These are phyloP conservation scores for Yarrowia yakushimensis DNA, from an alignment of 805 yeast species.

Conservation along the genomic window DNA sequence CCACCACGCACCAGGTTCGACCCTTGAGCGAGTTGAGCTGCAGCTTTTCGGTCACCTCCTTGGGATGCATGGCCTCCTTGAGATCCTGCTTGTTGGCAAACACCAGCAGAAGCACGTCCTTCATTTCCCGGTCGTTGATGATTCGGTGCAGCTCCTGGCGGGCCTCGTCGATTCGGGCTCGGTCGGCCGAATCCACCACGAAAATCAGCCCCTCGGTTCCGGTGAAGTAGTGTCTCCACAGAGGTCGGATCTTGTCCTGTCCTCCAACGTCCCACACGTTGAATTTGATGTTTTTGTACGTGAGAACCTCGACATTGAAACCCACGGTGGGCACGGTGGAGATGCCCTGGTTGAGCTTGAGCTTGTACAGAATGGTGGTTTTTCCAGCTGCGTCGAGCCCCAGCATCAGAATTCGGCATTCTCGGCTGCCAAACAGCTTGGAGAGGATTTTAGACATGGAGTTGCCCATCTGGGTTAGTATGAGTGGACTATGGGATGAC, in stretches of 20 bases:
- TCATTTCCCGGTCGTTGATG: conserved; percentile 77
- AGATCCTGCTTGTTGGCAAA: conserved; percentile 89
- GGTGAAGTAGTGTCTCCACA: conserved; percentile 94
- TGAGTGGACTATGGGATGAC: background rate
- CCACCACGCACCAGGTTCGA: conserved; percentile 88
- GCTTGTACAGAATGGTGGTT: conserved; percentile 79
- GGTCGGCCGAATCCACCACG: conserved; percentile 82
- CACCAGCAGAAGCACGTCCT: conserved; percentile 71
- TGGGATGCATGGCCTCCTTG: conserved; percentile 67
- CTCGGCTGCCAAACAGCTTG: conserved; percentile 52
- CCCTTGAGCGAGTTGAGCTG: conserved; percentile 59
- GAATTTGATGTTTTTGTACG: conserved; percentile 74
- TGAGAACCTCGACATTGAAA: conserved; percentile 84
- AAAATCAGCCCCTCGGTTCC: conserved; percentile 90
- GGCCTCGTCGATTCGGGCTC: conserved; percentile 68
- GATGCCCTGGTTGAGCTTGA: conserved; percentile 68
- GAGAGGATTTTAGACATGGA: conserved; percentile 36
- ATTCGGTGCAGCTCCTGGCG: conserved; percentile 74
- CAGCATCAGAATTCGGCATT: conserved; percentile 74
- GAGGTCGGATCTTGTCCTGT: conserved; percentile 83
- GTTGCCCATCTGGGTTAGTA: conserved; percentile 31
- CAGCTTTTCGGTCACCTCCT: conserved; percentile 71
- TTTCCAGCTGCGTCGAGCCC: conserved; percentile 94
- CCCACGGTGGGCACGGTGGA: conserved; percentile 93
- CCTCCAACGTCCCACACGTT: conserved; percentile 97